Evolutionary conservation across 805 yeast species (phyloP).

Genomic region (Nakazawaea wickerhamii): DNA sequence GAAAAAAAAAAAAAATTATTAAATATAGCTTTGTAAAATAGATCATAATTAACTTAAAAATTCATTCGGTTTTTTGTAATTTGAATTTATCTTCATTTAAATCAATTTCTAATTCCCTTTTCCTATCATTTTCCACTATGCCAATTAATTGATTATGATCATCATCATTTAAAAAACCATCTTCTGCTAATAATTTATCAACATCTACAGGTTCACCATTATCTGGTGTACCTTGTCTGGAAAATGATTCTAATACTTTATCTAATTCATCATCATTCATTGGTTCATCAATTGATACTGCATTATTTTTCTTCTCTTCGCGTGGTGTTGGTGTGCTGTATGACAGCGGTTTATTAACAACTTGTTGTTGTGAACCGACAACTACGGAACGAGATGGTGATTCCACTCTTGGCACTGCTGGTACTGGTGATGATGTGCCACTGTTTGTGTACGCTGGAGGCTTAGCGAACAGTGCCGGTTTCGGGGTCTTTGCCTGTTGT

Average conservation of each 20-base stretch:
- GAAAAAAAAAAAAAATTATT: not conserved
- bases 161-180: constrained; percentile 6
- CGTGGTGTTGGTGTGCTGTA: constrained; percentile 7
- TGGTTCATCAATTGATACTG: not conserved
- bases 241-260: constrained; percentile 15
- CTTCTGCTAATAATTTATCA: constrained; percentile 11
- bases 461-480: constrained; percentile 21
- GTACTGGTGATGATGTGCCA: not conserved
- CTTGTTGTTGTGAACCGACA: no score
- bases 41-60: no score
- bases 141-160: not conserved
- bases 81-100: not conserved
- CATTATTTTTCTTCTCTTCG: not conserved
- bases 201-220: constrained; percentile 9
- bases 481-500: constrained; percentile 21
- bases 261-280: constrained; percentile 15
- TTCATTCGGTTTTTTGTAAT: not conserved
- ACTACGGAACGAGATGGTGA: no score
- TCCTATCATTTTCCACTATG: not conserved
- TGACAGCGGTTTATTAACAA: constrained; percentile 9
- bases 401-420: not conserved
- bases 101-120: constrained; percentile 1
- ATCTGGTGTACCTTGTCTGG: constrained; percentile 16
- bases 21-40: not conserved
- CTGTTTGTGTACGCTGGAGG: constrained; percentile 7